Evolutionary conservation across 192 early-diverging fungal genomes (phyloP).

Genomic region (Podila minutissima): DNA sequence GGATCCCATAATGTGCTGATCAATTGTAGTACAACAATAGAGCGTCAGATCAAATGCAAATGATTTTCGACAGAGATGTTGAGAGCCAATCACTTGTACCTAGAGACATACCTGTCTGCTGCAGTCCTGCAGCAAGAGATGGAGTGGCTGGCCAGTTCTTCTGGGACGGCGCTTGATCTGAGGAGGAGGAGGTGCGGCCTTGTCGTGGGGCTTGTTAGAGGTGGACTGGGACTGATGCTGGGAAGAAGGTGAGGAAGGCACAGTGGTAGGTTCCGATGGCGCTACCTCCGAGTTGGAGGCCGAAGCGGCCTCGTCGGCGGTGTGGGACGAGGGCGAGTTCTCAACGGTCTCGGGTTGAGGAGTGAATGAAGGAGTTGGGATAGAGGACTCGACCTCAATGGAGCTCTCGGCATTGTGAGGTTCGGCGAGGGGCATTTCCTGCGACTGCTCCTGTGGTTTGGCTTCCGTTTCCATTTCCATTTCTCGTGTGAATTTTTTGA

Average conservation of each 20-base stretch:
- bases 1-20: constrained; percentile 53
- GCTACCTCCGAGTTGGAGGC: constrained; percentile 1
- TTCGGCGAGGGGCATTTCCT: not conserved
- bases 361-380: not conserved
- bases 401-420: not conserved
- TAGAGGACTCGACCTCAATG: constrained; percentile 4
- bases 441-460: not conserved
- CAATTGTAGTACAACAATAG: not conserved
- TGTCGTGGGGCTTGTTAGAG: not conserved
- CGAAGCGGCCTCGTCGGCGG: not conserved
- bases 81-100: not conserved
- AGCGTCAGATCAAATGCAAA: not conserved
- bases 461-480: too few relatives aligned
- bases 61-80: not conserved
- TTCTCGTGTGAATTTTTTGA: too few relatives aligned
- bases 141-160: constrained; percentile 48
- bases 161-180: constrained; percentile 38
- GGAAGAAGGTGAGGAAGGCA: not conserved
- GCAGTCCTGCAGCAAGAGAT: constrained; percentile 48
- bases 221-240: not conserved
- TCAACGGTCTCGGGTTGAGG: constrained; percentile 7
- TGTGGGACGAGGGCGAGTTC: not conserved
- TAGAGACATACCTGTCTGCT: constrained; percentile 34
- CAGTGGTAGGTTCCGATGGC: not conserved
- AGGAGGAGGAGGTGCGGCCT: constrained; percentile 5